Conservation (phyloP, 129 eudicot genomes). For the Logfia minima region DNA sequence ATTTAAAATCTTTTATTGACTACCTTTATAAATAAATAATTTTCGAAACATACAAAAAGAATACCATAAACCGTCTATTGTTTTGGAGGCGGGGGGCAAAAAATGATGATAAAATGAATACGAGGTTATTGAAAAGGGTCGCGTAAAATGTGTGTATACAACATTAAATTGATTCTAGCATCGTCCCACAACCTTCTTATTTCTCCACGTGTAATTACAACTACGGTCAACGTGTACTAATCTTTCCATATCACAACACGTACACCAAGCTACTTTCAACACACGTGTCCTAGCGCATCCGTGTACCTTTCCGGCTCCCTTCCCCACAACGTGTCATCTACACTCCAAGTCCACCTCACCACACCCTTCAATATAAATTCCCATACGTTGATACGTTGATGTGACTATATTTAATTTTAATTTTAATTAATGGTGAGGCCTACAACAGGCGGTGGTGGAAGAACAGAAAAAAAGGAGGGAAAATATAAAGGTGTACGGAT, state of each 20-base stretch:
- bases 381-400: background rate
- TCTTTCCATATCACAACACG: conserved; percentile 13
- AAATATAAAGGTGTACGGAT: conserved; percentile 80
- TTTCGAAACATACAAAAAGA: too few species aligned
- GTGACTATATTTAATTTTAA: background rate
- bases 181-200: background rate
- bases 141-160: too few species aligned
- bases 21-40: too few species aligned
- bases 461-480: conserved; percentile 28
- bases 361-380: background rate
- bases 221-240: conserved; percentile 30
- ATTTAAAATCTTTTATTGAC: too few species aligned
- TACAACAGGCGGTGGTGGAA: conserved; percentile 13
- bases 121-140: too few species aligned
- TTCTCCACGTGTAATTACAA: conserved; percentile 15
- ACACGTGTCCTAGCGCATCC: conserved; percentile 25
- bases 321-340: conserved; percentile 19
- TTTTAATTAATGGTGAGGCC: conserved; percentile 26
- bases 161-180: background rate
- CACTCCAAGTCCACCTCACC: conserved; percentile 9
- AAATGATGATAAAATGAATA: too few species aligned
- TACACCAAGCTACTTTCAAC: background rate
- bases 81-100: too few species aligned
- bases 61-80: too few species aligned
- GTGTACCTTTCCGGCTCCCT: conserved; percentile 16